Evolutionary conservation across 352 stramenopile species (phyloP).

Genomic region (Phytophthora ramorum): DNA sequence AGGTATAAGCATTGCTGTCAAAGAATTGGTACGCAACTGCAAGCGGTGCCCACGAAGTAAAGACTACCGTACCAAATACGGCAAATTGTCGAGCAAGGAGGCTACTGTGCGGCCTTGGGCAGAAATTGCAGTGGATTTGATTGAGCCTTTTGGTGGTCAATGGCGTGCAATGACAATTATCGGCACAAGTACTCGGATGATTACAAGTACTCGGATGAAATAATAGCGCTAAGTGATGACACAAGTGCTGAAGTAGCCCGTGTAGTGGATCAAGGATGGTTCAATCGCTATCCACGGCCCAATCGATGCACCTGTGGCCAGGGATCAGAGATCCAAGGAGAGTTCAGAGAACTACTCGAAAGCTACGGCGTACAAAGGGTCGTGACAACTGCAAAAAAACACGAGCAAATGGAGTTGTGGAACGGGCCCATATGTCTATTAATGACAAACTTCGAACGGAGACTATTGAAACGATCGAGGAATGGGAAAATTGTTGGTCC

Average conservation of each 20-base stretch:
- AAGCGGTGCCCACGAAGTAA: conserved; percentile 3
- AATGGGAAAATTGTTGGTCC: background rate
- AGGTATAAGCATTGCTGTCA: background rate
- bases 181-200: background rate
- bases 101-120: background rate
- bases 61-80: background rate
- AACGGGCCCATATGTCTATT: background rate
- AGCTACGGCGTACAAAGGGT: background rate
- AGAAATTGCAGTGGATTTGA: background rate
- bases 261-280: background rate
- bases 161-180: background rate
- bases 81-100: background rate
- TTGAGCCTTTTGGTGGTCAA: background rate
- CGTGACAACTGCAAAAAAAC: background rate
- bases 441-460: conserved; percentile 1
- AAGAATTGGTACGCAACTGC: conserved; percentile 2
- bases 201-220: no score
- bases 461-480: background rate
- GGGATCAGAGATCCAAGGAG: background rate
- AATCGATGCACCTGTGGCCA: background rate
- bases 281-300: background rate
- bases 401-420: background rate
- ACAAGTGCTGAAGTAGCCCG: background rate
- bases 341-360: background rate
- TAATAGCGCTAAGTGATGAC: background rate